Percentiles rank a stretch among this genome's conserved stretches.
phyloP scores from a whole-genome alignment of 371 early-diverging fungal species.

The Mucor velutinosus region DNA sequence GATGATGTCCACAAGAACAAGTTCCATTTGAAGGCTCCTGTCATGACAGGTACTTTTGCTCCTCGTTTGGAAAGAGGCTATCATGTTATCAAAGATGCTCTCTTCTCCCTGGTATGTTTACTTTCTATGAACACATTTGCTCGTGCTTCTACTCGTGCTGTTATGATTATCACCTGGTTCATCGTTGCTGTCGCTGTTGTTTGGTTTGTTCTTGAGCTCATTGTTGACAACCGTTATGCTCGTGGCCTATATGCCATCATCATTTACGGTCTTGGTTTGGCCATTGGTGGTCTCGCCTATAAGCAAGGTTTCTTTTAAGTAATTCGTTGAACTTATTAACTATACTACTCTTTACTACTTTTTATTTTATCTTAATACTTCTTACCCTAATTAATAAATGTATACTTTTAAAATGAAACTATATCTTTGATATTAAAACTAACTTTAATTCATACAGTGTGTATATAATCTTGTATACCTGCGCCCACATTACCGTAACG shows the following conservation, averaged over 20 bases:
- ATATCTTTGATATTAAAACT: no score
- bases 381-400: neutral
- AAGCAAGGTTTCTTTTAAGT: constrained; percentile 3
- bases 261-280: constrained; percentile 13
- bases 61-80: constrained; percentile 14
- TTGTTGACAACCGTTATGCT: constrained; percentile 16
- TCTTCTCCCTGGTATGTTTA: constrained; percentile 27
- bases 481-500: no score
- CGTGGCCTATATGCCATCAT: constrained; percentile 9
- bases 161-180: constrained; percentile 45
- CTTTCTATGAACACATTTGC: constrained; percentile 39
- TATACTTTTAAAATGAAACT: neutral
- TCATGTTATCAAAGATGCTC: constrained; percentile 18
- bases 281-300: constrained; percentile 13
- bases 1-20: constrained; percentile 10
- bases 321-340: neutral
- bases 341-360: neutral
- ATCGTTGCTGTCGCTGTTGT: constrained; percentile 19
- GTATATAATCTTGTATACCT: no score
- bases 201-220: constrained; percentile 7
- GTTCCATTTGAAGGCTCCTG: neutral
- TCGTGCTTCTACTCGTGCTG: constrained; percentile 35
- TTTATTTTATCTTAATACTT: neutral
- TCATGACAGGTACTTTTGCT: constrained; percentile 5
- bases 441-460: no score